phyloP scores from a whole-genome alignment of 2,329 filamentous ascomycete species.

The Cercospora nicotianae region DNA sequence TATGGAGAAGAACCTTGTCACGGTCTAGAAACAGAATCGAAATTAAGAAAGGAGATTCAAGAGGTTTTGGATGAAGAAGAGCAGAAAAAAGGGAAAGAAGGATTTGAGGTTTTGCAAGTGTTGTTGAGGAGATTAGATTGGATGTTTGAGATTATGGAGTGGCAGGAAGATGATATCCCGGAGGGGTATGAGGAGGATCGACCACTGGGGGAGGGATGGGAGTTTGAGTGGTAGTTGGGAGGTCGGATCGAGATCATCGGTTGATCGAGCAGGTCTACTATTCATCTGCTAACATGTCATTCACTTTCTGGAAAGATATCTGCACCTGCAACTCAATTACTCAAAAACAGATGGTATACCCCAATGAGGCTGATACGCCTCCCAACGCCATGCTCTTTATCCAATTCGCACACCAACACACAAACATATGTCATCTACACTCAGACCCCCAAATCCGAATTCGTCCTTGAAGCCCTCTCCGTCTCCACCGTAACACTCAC shows the following conservation, averaged over 20 bases:
- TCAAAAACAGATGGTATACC: no score
- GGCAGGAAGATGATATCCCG: neutral
- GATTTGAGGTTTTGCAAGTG: neutral
- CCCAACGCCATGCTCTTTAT: slow-evolving; percentile 9
- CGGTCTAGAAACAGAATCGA: neutral
- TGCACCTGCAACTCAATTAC: no score
- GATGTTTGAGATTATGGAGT: neutral
- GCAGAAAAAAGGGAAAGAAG: neutral
- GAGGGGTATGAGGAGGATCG: neutral
- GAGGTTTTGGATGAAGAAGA: neutral
- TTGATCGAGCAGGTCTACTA: no score
- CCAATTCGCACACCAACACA: neutral
- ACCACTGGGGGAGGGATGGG: neutral
- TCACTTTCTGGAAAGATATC: no score
- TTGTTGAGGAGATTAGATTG: neutral
- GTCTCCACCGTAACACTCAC: slow-evolving; percentile 27
- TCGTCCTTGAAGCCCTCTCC: slow-evolving; percentile 15
- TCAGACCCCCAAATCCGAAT: neutral
- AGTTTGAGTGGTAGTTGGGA: neutral
- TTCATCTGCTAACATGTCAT: no score
- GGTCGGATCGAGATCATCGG: no score
- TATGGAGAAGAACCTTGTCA: neutral
- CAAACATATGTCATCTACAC: neutral
- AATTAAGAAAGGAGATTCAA: neutral
- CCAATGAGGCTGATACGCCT: neutral